Percentiles rank a stretch among this genome's conserved stretches.
phyloP scores from a whole-genome alignment of 2,329 filamentous ascomycete genomes.

The Neobulgaria alba region DNA sequence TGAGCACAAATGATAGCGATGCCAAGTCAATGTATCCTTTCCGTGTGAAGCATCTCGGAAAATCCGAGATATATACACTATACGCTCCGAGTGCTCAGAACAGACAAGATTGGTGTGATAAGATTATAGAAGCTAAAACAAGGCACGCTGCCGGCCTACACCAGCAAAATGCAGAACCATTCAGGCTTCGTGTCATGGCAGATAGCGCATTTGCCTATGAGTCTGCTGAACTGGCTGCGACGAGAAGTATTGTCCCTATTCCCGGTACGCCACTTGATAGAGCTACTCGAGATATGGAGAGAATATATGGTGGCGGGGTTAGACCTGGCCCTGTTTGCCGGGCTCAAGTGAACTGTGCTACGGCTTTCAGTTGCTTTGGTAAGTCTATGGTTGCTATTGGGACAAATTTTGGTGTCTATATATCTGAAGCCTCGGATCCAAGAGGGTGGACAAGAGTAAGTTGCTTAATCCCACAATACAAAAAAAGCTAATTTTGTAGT shows the following conservation, averaged over 20 bases:
- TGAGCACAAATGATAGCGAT: constrained; percentile 38
- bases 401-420: constrained; percentile 88
- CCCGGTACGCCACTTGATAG: constrained; percentile 86
- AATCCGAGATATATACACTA: constrained; percentile 77
- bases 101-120: constrained; percentile 82
- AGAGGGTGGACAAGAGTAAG: constrained; percentile 83
- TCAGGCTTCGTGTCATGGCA: constrained; percentile 82
- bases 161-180: constrained; percentile 91
- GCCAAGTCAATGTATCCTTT: constrained; percentile 69
- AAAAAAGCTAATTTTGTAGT: constrained; percentile 38
- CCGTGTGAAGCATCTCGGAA: constrained; percentile 88
- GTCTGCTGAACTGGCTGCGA: constrained; percentile 47
- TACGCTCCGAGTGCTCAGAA: constrained; percentile 71
- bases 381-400: constrained; percentile 88
- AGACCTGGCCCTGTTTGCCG: constrained; percentile 72
- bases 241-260: constrained; percentile 62
- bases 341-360: constrained; percentile 85
- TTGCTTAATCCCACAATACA: constrained; percentile 11
- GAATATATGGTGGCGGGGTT: constrained; percentile 60
- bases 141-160: constrained; percentile 81
- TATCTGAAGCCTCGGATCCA: constrained; percentile 80
- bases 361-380: constrained; percentile 76
- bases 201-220: constrained; percentile 88
- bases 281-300: constrained; percentile 82
- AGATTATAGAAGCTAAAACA: constrained; percentile 92